Evolutionary conservation across 2,329 filamentous ascomycete species (phyloP).

Genomic region (Rhynchosporium secalis): DNA sequence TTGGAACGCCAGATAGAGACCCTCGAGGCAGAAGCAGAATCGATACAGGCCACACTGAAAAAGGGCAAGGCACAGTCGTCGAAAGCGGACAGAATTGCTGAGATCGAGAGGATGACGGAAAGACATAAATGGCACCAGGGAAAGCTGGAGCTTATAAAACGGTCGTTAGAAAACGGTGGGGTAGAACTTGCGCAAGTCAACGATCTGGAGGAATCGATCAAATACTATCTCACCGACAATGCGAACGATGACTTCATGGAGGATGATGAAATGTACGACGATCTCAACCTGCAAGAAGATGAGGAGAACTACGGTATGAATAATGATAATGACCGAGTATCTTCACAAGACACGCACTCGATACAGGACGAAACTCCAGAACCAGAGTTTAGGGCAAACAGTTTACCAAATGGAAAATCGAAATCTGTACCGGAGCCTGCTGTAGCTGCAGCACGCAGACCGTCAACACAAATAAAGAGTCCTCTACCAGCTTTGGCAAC

Average conservation of each 20-base stretch:
- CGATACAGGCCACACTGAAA: constrained; percentile 84
- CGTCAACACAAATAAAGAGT: constrained; percentile 91
- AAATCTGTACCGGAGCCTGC: constrained; percentile 61
- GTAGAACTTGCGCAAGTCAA: constrained; percentile 85
- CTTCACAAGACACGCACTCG: constrained; percentile 94
- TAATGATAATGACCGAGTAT: constrained; percentile 79
- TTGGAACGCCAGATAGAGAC: constrained; percentile 91
- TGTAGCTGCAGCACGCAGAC: constrained; percentile 59
- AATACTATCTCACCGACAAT: constrained; percentile 91
- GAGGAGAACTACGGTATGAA: constrained; percentile 83
- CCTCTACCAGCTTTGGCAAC: constrained; percentile 91
- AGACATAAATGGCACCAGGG: constrained; percentile 95
- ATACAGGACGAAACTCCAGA: constrained; percentile 81
- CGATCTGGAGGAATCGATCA: constrained; percentile 87
- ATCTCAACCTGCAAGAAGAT: constrained; percentile 87
- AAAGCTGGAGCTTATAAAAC: constrained; percentile 86
- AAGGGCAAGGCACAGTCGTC: constrained; percentile 86
- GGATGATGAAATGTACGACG: constrained; percentile 93
- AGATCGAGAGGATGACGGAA: constrained; percentile 82
- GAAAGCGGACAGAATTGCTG: constrained; percentile 84
- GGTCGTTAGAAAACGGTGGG: constrained; percentile 88
- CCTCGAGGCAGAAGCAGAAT: constrained; percentile 86
- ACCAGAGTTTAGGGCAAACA: constrained; percentile 48
- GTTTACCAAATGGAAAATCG: constrained; percentile 48
- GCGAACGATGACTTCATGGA: constrained; percentile 88